phyloP scores from a whole-genome alignment of 1,139 yeast genomes.

The Magnusiomyces ingens region DNA sequence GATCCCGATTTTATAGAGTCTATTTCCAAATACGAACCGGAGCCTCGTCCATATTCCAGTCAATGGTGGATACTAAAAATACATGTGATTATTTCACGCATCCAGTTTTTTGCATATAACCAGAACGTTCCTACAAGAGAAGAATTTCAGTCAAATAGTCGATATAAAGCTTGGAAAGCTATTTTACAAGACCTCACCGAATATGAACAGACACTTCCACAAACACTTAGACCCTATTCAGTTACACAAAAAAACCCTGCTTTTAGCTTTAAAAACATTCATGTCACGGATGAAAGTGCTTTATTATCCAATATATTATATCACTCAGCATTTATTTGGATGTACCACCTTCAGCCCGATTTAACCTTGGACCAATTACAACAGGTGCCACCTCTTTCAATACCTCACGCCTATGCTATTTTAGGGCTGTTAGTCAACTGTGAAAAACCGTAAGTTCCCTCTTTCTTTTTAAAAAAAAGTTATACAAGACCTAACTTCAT shows the following conservation, averaged over 20 bases:
- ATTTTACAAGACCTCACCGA: slow-evolving; percentile 10
- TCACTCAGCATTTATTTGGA: slow-evolving; percentile 10
- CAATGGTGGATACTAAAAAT: slow-evolving; percentile 15
- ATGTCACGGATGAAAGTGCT: slow-evolving; percentile 10
- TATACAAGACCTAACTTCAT: neutral
- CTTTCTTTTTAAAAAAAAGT: neutral
- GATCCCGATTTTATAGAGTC: slow-evolving; percentile 7
- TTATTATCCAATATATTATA: slow-evolving; percentile 10
- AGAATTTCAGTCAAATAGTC: slow-evolving; percentile 5
- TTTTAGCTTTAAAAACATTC: slow-evolving; percentile 1
- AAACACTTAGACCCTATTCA: slow-evolving; percentile 12
- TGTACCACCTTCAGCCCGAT: slow-evolving; percentile 4
- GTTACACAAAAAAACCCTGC: neutral
- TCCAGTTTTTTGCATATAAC: slow-evolving; percentile 8
- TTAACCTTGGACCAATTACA: slow-evolving; percentile 4
- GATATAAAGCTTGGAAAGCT: slow-evolving; percentile 9
- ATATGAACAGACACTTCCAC: slow-evolving; percentile 12
- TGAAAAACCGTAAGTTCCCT: slow-evolving; percentile 8
- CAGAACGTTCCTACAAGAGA: slow-evolving; percentile 9
- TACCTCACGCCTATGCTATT: slow-evolving; percentile 12
- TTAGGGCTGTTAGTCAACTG: slow-evolving; percentile 12
- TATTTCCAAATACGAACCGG: slow-evolving; percentile 7
- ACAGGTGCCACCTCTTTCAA: slow-evolving; percentile 10
- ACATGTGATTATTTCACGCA: slow-evolving; percentile 9
- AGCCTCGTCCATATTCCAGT: slow-evolving; percentile 9